Conservation (phyloP, 169 alveolate genomes). For the Eimeria sp. region DNA sequence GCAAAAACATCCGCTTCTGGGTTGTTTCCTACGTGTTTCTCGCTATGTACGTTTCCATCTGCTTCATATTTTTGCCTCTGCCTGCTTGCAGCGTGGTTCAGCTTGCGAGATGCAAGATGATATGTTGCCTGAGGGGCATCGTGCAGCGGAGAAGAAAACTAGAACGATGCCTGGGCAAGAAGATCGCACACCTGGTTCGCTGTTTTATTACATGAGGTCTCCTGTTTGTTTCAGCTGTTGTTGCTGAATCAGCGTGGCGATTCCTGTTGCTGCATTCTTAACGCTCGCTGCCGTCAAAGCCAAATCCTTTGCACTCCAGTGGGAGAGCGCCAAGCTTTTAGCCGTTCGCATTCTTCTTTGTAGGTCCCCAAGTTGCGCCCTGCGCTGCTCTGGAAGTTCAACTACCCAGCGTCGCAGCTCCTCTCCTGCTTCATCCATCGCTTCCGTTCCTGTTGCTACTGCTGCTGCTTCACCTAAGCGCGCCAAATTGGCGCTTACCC, state of each 20-base stretch:
- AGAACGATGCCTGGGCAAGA: background rate
- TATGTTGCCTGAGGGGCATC: background rate
- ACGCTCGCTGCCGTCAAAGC: background rate
- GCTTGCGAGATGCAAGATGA: background rate
- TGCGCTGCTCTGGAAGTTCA: background rate
- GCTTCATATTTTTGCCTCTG: background rate
- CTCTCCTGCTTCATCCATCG: background rate
- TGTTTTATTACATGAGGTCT: background rate
- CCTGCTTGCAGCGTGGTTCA: background rate
- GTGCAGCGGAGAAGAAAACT: background rate
- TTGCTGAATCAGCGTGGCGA: background rate
- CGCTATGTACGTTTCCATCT: background rate
- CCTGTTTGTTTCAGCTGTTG: background rate
- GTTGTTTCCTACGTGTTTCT: background rate
- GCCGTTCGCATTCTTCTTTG: background rate
- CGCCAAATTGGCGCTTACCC: background rate
- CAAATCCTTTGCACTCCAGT: conserved; percentile 10
- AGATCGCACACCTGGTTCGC: background rate
- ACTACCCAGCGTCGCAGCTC: background rate
- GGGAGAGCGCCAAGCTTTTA: background rate
- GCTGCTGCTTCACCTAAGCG: background rate
- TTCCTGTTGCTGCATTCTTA: background rate
- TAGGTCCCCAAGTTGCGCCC: background rate
- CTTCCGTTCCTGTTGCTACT: background rate
- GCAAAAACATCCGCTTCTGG: background rate